Percentiles rank a stretch among this genome's conserved stretches.
Conservation (phyloP, 352 stramenopile genomes). For the Pythium periplocum region DNA sequence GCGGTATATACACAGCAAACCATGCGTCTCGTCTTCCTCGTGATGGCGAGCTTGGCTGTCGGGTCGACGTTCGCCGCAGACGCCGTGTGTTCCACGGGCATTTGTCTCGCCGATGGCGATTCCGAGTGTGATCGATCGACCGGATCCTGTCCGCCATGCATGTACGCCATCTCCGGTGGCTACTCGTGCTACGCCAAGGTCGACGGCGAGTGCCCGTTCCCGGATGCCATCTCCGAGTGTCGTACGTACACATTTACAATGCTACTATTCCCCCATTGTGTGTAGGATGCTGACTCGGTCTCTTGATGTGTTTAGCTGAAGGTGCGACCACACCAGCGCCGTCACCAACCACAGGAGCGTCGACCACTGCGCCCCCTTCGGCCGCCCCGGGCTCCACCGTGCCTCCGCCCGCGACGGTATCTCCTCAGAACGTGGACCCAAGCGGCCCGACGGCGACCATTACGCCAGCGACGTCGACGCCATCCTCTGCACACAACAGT, state of each 20-base stretch:
- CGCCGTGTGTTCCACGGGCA: constrained; percentile 32
- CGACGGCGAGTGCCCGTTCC: constrained; percentile 31
- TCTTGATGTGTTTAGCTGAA: too few relatives aligned
- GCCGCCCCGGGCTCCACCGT: too few relatives aligned
- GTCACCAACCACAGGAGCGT: too few relatives aligned
- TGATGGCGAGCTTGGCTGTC: constrained; percentile 9
- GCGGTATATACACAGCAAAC: not conserved
- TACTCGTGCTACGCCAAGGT: constrained; percentile 69
- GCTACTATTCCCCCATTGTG: too few relatives aligned
- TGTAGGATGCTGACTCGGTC: too few relatives aligned
- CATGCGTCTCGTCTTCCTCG: constrained; percentile 3
- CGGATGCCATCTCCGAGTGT: constrained; percentile 26
- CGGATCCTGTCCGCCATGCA: constrained; percentile 44
- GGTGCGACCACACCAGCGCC: too few relatives aligned
- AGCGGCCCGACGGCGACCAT: too few relatives aligned
- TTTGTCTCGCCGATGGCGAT: constrained; percentile 54
- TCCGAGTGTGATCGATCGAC: constrained; percentile 40
- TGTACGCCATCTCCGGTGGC: constrained; percentile 58
- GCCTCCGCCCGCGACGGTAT: too few relatives aligned
- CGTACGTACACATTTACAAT: constrained; percentile 6
- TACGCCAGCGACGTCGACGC: too few relatives aligned
- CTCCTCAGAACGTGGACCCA: too few relatives aligned
- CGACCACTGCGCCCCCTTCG: too few relatives aligned
- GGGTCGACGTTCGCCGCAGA: constrained; percentile 5
- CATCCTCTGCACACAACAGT: too few relatives aligned